Base-by-base conservation (phyloP, 306 rosid genomes). In the Begonia loranthoides region DNA sequence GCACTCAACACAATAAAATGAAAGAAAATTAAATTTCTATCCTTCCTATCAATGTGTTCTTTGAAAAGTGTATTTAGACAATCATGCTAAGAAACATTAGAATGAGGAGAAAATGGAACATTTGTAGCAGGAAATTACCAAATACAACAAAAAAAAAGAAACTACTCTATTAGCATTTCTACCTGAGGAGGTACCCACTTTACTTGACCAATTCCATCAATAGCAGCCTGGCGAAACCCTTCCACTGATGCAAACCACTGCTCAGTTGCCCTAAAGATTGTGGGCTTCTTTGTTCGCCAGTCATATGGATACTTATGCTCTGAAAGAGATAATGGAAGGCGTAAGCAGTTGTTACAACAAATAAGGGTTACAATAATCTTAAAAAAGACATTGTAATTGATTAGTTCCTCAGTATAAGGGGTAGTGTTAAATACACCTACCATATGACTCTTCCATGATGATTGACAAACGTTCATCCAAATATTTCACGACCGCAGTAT, bases 161-260 rank as follows among this genome's bases (percentile, higher is more conserved):
- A 28, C 9, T 28, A 28, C 36, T 28, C 36, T 28, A 28, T 55
- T 41, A 28, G 24, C 9, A 64, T 34, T 22, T 63, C 57, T 82
- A 90, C 99, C 96, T 90, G 95, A 54, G 88, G 61, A 46, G 99
- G 99, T 74, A 86, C 55, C 99, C 99, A 90, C 74, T 83, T 80
- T 62, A 90, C 88, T 33, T 60, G 63, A 63, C 79, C 71, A 67
- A 90, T 86, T 64, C 95, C 96, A 61, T 62, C 82, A 81, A 80
- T 80, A 43, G 90, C 84, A 72, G 77, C 76, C 39, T 70, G 59
- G 2, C 88, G 99, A 71, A 90, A 90, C 57, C 96, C 94, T 76
- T 90, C 99, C 19, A 90, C 96, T 8, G 99, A 90, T 46, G 99
- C 99, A 86, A 90, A 90, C 99, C 99, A 90, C 67, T 90, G 99